Conservation (phyloP, 2,329 filamentous ascomycete species). For the Colletotrichum spinosum region DNA sequence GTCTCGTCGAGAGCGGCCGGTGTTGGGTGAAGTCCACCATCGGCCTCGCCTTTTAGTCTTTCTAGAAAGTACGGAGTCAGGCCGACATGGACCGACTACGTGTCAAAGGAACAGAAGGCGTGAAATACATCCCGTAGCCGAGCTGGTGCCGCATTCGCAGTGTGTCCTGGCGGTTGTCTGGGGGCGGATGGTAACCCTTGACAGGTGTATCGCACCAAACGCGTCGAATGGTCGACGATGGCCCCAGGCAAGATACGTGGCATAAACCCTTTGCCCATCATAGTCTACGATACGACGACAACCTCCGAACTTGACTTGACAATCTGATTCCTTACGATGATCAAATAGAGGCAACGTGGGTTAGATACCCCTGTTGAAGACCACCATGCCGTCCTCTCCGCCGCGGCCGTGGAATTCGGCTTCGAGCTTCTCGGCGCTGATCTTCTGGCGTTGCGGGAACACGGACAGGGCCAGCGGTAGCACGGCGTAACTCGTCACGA, state of each 20-base stretch:
- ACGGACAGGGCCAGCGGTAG: slow-evolving; percentile 89
- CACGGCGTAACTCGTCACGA: slow-evolving; percentile 87
- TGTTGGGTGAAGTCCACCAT: not conserved
- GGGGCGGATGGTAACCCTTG: slow-evolving; percentile 10
- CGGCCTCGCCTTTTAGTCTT: not conserved
- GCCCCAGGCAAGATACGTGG: slow-evolving; percentile 1
- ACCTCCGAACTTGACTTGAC: slow-evolving; percentile 2
- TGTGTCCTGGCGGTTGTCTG: slow-evolving; percentile 12
- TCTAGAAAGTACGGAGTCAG: slow-evolving; percentile 5
- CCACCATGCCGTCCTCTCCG: slow-evolving; percentile 84
- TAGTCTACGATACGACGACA: slow-evolving; percentile 4
- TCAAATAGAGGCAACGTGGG: not conserved
- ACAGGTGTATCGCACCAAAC: slow-evolving; percentile 9
- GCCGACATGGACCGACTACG: slow-evolving; percentile 10
- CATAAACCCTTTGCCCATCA: not conserved
- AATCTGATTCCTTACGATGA: not conserved
- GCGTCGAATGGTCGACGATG: too few species aligned
- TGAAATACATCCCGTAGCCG: slow-evolving; percentile 30
- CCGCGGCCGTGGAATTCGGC: slow-evolving; percentile 86
- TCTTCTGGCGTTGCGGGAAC: slow-evolving; percentile 91
- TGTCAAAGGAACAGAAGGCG: slow-evolving; percentile 23
- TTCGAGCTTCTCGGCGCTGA: slow-evolving; percentile 81
- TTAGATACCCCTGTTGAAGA: slow-evolving; percentile 94
- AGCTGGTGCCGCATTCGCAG: slow-evolving; percentile 31
- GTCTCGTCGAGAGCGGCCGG: not conserved